Evolutionary conservation across 164 flowering plant species (phyloP), one percentile per base, ranked within the genome.

Genomic region (Akebia trifoliata): DNA sequence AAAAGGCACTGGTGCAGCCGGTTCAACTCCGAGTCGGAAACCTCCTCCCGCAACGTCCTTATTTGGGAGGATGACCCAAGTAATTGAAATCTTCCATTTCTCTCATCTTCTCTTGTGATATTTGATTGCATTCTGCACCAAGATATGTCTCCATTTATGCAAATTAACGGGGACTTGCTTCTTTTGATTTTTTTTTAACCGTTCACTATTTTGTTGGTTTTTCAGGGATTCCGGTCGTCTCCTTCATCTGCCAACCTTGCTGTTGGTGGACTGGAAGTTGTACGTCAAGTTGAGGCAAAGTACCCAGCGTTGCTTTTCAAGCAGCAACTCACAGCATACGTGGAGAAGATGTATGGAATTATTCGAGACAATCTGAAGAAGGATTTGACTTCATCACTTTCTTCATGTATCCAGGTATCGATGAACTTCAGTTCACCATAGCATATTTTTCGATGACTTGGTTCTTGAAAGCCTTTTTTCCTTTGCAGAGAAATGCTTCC

Each of bases 271-370:
- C 56, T 80, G 53, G 86, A 83, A 29, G 82, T 80, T 50, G 84
- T 87, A 18, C 90, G 83, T 30, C 96, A 82, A 66, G 99, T 90
- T 51, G 97, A 94, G 66, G 99, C 97, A 3, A 94, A 94, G 65
- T 90, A 94, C 64, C 97, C 99, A 20, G 99, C 99, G 46, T 74
- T 87, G 72, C 93, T 94, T 62, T 94, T 94, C 73, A 94, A 87
- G 81, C 93, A 94, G 75, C 99, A 94, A 79, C 87, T 94, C 31
- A 84, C 97, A n/a, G 99, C 99, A 12, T 94, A 87, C 67, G 93
- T 94, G 65, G 99, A 94, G 73, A 94, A 94, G 78, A 90, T 94
- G 17, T 87, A 80, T 74, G 99, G 99, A 62, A 94, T 94, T 55
- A 78, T 87, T 49, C 81, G 96, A 44, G 99, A 94, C 67, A 87